phyloP scores from a whole-genome alignment of 257 asterid genomes.

The Scutellaria galericulata region DNA sequence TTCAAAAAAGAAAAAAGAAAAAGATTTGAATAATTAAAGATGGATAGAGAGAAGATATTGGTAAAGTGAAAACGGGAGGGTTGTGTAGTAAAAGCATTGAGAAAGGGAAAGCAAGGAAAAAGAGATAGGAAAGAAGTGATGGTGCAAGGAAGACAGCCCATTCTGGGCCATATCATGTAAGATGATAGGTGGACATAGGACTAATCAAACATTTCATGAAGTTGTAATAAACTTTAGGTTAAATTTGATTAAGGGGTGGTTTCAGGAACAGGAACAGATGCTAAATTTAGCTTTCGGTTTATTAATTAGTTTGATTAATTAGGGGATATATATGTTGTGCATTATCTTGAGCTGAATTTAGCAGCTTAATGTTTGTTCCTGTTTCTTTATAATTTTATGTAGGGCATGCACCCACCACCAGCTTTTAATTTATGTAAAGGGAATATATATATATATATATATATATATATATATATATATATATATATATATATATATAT shows the following conservation, averaged over 20 bases:
- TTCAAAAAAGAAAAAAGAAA: neutral
- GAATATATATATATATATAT: constrained; percentile 2
- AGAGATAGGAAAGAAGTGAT: constrained; percentile 43
- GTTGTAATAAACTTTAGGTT: constrained; percentile 38
- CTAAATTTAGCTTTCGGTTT: constrained; percentile 66
- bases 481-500: neutral
- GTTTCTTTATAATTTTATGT: constrained; percentile 52
- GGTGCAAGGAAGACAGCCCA: constrained; percentile 52
- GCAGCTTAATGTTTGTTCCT: constrained; percentile 67
- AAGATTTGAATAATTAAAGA: constrained; percentile 21
- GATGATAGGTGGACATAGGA: constrained; percentile 46
- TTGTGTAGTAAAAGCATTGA: constrained; percentile 18
- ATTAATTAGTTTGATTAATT: constrained; percentile 23
- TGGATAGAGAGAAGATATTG: constrained; percentile 21
- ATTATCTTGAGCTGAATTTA: constrained; percentile 62
- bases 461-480: constrained; percentile 10
- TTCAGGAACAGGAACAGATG: constrained; percentile 78
- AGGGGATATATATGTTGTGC: constrained; percentile 34
- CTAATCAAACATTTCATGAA: constrained; percentile 32
- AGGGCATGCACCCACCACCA: constrained; percentile 29
- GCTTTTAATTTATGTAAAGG: constrained; percentile 32
- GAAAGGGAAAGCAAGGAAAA: constrained; percentile 21
- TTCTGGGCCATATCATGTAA: constrained; percentile 60
- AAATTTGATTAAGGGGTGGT: constrained; percentile 29
- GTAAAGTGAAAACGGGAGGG: neutral